Evolutionary conservation across 1,284 basidiomycete genomes (phyloP).

Genomic region (Cerioporus squamosus): DNA sequence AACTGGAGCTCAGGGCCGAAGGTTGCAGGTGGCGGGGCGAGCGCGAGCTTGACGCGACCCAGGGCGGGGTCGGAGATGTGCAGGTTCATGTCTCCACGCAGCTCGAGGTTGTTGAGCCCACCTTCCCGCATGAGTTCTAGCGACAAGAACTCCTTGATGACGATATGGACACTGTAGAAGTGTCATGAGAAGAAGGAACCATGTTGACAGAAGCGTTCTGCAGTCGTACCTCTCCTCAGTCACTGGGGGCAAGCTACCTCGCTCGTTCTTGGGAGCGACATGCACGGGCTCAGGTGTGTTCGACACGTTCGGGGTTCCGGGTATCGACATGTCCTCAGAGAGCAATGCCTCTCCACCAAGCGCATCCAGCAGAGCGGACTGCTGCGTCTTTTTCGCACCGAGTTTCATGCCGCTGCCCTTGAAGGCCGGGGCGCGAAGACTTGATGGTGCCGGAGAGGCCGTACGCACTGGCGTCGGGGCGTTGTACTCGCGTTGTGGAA

Average conservation of each 20-base stretch:
- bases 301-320: conserved; percentile 58
- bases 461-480: conserved; percentile 51
- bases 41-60: conserved; percentile 78
- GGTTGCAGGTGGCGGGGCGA: conserved; percentile 66
- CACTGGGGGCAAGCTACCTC: conserved; percentile 78
- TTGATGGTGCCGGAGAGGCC: conserved; percentile 55
- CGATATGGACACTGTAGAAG: conserved; percentile 77
- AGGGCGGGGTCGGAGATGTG: conserved; percentile 79
- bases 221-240: conserved; percentile 74
- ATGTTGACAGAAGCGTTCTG: too few species aligned
- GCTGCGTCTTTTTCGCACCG: conserved; percentile 90
- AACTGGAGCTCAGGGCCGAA: conserved; percentile 83
- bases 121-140: conserved; percentile 88
- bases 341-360: conserved; percentile 80
- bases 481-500: conserved; percentile 70
- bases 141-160: conserved; percentile 85
- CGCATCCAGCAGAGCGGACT: conserved; percentile 86
- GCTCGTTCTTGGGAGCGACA: conserved; percentile 38
- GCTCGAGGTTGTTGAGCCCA: conserved; percentile 86
- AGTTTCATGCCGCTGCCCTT: conserved; percentile 98
- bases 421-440: conserved; percentile 77
- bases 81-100: conserved; percentile 95
- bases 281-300: conserved; percentile 47
- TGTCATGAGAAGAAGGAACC: too few species aligned
- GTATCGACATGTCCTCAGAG: conserved; percentile 62